Conservation (phyloP, 805 yeast genomes). For the Saturnispora saitoi region DNA sequence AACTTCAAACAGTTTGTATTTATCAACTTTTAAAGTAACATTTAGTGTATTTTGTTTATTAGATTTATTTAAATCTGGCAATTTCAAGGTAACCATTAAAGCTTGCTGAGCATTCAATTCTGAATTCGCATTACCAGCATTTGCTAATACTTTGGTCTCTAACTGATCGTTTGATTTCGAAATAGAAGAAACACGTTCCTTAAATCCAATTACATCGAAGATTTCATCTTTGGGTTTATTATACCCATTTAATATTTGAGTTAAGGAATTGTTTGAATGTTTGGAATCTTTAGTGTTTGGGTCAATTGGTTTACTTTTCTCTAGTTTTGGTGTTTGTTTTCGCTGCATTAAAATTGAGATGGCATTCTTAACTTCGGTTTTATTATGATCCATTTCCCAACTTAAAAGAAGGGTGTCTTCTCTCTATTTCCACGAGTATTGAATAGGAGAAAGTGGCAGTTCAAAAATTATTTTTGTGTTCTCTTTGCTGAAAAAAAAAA, state of each 20-base stretch:
- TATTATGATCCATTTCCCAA: not conserved
- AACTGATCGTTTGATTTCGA: not conserved
- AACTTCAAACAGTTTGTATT: not conserved
- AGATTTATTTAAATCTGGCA: not conserved
- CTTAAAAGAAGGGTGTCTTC: not conserved
- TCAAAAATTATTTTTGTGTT: not conserved
- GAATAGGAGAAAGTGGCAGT: not conserved
- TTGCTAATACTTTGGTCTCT: not conserved
- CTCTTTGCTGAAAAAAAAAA: not conserved
- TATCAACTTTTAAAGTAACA: constrained; percentile 6
- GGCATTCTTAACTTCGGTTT: not conserved
- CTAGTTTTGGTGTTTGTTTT: not conserved
- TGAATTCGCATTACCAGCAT: not conserved
- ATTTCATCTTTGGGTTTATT: not conserved
- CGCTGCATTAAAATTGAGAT: constrained; percentile 7
- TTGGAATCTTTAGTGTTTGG: not conserved
- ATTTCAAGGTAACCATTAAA: not conserved
- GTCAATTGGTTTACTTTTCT: not conserved
- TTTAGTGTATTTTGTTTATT: not conserved
- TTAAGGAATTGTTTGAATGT: not conserved
- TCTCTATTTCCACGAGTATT: not conserved
- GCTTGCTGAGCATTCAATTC: not conserved
- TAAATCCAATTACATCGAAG: not conserved
- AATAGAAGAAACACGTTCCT: not conserved
- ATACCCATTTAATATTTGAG: constrained; percentile 3